phyloP scores from a whole-genome alignment of 257 asterid species.

The Solanum infundibuliforme region DNA sequence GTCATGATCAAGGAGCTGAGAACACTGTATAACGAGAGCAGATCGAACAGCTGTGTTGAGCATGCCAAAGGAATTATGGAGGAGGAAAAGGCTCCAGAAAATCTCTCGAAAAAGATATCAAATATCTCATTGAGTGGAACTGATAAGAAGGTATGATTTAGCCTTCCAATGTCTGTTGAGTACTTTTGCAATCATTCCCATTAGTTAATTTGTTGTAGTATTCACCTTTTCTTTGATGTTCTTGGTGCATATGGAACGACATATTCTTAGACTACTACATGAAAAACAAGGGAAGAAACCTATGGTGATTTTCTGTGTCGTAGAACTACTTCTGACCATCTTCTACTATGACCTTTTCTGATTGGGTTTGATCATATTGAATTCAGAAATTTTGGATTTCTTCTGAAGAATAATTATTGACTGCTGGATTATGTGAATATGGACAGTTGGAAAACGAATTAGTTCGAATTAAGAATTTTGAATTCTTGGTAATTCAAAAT shows the following conservation, averaged over 20 bases:
- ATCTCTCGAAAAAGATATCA: conserved; percentile 63
- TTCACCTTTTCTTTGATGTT: neutral
- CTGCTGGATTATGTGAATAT: neutral
- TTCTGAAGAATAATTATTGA: neutral
- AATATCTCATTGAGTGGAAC: conserved; percentile 57
- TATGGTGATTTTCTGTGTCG: no score
- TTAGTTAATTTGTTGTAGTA: neutral
- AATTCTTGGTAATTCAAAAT: neutral
- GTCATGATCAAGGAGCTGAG: conserved; percentile 53
- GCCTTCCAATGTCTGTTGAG: neutral
- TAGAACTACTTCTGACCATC: no score
- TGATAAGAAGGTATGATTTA: conserved; percentile 46
- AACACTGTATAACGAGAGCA: conserved; percentile 48
- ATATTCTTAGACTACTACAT: neutral
- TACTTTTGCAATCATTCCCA: neutral
- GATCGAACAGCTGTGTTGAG: conserved; percentile 79
- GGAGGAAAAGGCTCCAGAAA: conserved; percentile 82
- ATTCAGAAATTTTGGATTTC: no score
- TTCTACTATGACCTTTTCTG: no score
- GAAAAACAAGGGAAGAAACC: neutral
- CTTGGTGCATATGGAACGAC: neutral
- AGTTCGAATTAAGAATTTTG: neutral
- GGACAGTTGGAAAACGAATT: neutral
- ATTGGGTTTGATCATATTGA: no score
- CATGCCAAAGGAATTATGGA: conserved; percentile 87